phyloP scores from a whole-genome alignment of 176 grass and related monocot genomes.

The Rhynchospora pubera region DNA sequence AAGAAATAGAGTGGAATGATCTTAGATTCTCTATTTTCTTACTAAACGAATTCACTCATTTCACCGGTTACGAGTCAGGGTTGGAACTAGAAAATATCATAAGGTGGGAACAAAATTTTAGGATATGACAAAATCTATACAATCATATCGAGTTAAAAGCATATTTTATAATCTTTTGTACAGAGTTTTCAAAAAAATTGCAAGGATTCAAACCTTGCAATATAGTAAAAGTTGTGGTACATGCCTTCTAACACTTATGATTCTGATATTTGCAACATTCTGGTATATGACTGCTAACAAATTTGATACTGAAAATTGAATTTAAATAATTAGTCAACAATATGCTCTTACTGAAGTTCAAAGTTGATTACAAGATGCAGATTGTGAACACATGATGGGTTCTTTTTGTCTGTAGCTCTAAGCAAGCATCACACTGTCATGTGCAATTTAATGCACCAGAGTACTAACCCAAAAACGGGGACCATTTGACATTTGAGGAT shows the following conservation, averaged over 20 bases:
- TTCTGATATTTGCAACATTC: background rate
- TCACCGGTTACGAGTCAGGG: too few species aligned
- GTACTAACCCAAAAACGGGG: background rate
- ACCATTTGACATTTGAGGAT: background rate
- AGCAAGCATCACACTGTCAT: background rate
- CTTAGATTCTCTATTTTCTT: too few species aligned
- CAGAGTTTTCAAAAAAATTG: background rate
- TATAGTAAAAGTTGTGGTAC: background rate
- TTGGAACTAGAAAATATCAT: too few species aligned
- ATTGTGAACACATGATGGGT: too few species aligned
- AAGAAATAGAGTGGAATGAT: too few species aligned
- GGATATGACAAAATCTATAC: too few species aligned
- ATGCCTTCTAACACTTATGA: background rate
- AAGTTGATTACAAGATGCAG: background rate
- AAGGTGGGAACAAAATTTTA: too few species aligned
- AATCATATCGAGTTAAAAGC: too few species aligned
- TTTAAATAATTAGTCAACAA: background rate
- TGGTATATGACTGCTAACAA: background rate
- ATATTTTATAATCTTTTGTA: too few species aligned
- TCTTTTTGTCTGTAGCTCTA: background rate
- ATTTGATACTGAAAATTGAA: background rate
- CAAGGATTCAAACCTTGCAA: background rate
- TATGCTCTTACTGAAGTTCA: background rate
- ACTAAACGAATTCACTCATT: too few species aligned
- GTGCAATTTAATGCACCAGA: constrained; percentile 3